Conservation (phyloP, 495 filamentous ascomycete species). For the Cryomyces antarcticus region DNA sequence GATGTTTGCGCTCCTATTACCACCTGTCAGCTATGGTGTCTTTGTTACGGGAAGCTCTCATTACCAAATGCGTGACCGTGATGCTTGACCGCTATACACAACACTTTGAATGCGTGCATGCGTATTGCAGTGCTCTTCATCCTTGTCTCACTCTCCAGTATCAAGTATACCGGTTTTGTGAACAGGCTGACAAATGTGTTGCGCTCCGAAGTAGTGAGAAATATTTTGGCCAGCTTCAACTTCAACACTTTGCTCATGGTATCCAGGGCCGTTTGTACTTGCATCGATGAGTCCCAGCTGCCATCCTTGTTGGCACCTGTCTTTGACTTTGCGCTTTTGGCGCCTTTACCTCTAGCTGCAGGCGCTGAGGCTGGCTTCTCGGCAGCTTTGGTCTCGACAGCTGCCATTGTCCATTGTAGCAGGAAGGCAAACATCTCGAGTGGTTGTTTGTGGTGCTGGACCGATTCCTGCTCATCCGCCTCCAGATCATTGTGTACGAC, state of each 20-base stretch:
- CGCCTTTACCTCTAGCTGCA: slow-evolving; percentile 42
- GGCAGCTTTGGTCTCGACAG: slow-evolving; percentile 78
- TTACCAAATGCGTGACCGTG: slow-evolving; percentile 92
- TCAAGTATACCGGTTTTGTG: slow-evolving; percentile 80
- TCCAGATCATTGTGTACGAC: slow-evolving; percentile 70
- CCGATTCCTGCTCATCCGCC: slow-evolving; percentile 69
- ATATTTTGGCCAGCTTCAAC: slow-evolving; percentile 77
- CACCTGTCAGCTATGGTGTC: slow-evolving; percentile 4
- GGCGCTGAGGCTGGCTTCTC: slow-evolving; percentile 60
- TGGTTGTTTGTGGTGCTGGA: slow-evolving; percentile 69
- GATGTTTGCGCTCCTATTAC: slow-evolving; percentile 77
- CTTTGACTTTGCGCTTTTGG: slow-evolving; percentile 61
- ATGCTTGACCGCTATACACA: slow-evolving; percentile 94
- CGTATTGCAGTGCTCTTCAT: slow-evolving; percentile 78
- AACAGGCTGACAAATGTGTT: slow-evolving; percentile 88
- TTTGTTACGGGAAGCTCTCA: background rate
- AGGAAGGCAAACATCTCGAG: slow-evolving; percentile 92
- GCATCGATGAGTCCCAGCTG: slow-evolving; percentile 70
- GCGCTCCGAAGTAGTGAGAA: slow-evolving; percentile 87
- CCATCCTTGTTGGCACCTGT: slow-evolving; percentile 39
- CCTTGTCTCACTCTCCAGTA: slow-evolving; percentile 83
- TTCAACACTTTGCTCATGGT: slow-evolving; percentile 92
- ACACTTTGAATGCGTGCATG: slow-evolving; percentile 93
- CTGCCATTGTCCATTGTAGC: slow-evolving; percentile 82
- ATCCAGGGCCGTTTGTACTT: slow-evolving; percentile 74